Percentiles rank a stretch among this genome's conserved stretches.
These are phyloP conservation scores for Pseudohalonectria lignicola DNA, from an alignment of 2,329 filamentous ascomycete species.

Conservation along the genomic window DNA sequence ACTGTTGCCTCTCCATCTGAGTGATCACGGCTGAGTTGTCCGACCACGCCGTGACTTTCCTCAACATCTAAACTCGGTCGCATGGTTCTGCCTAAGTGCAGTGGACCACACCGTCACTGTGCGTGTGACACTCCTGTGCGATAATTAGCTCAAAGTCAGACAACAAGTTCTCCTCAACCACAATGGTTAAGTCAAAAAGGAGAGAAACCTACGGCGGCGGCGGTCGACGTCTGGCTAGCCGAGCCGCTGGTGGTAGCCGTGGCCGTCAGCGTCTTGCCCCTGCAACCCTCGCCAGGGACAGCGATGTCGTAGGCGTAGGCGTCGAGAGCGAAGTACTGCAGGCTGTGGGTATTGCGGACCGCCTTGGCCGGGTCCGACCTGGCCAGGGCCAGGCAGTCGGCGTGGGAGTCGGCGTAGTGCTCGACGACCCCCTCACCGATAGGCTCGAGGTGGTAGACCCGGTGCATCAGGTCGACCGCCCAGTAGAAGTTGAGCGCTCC, in stretches of 20 bases:
- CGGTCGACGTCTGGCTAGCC: slow-evolving; percentile 26
- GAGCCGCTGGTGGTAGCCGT: neutral
- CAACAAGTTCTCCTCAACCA: slow-evolving; percentile 29
- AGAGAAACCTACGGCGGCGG: slow-evolving; percentile 22
- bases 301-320: slow-evolving; percentile 56
- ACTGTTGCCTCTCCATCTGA: too few relatives aligned
- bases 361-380: slow-evolving; percentile 31
- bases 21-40: too few relatives aligned
- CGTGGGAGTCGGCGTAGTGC: slow-evolving; percentile 51
- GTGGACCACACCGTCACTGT: slow-evolving; percentile 27
- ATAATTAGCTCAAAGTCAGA: slow-evolving; percentile 37
- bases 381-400: slow-evolving; percentile 41
- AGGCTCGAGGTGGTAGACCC: slow-evolving; percentile 50
- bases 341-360: slow-evolving; percentile 46
- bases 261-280: slow-evolving; percentile 24
- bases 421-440: slow-evolving; percentile 50
- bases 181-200: neutral
- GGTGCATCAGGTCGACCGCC: slow-evolving; percentile 56
- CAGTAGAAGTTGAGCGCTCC: slow-evolving; percentile 50
- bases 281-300: slow-evolving; percentile 50
- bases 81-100: too few relatives aligned
- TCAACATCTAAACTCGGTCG: too few relatives aligned
- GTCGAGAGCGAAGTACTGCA: slow-evolving; percentile 61
- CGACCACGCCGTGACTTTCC: too few relatives aligned
- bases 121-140: slow-evolving; percentile 39